Evolutionary conservation across 768 basidiomycete genomes (phyloP), one percentile per base, ranked within the genome.

Genomic region (Agaricus sinodeliciosus): DNA sequence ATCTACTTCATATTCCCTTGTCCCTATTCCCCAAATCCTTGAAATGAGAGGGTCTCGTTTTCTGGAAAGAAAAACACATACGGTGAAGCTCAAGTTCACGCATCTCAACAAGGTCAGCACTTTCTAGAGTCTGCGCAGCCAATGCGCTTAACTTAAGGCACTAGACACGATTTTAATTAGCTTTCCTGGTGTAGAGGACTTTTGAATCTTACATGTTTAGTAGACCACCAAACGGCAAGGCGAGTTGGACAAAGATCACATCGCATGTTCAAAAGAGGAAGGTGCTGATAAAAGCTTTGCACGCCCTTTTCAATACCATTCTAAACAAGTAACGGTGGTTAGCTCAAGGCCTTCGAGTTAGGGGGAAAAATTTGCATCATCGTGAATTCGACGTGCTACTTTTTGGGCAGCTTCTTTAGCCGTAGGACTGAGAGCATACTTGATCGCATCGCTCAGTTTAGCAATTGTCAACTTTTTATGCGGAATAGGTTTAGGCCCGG

Each of bases 211-310:
- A 75, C 78, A 59, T 77, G 68, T 59, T 75, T 68, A 8, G 69
- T 68, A 3, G 73, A 79, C 77, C 79, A 84, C 82, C 82, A 85
- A 3, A 78, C 69, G 0, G 81, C 82, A 11, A 80, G 57, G 31
- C 69, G 67, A 0, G 68, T 65, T 0, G 79, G 72, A 47, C 78
- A 77, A 45, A 84, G 59, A 60, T 83, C 81, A 57, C 82, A 85
- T 59, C 79, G 67, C 82, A 85, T 84, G 57, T 80, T 80, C 27
- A 79, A 59, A 41, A 85, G 60, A 0, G 82, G 82, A 15, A 85
- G 65, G 61, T 84, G 82, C 40, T 66, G 67, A 61, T 85, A 80
- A 60, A 84, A 82, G 35, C 75, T 77, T 18, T 78, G 76, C 3
- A 78, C 77, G 9, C 79, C 80, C 27, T 57, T 62, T 25, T 58